These are phyloP conservation scores for Pochonia chlamydosporia DNA, from an alignment of 2,329 filamentous ascomycete species.

Conservation along the genomic window DNA sequence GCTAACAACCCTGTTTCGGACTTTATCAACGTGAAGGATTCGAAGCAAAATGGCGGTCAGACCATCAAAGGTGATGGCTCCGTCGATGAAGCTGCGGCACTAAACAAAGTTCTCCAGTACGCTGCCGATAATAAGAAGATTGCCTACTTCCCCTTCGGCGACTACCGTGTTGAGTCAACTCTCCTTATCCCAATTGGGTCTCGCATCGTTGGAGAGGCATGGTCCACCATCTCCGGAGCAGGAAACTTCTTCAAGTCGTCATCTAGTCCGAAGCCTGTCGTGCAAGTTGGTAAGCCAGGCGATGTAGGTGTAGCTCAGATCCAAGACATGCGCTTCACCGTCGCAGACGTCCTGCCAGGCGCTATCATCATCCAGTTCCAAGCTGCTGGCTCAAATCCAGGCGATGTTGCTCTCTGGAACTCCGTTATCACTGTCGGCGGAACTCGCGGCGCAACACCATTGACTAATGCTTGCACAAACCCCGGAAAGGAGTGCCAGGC, in stretches of 20 bases:
- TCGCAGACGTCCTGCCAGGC: conserved; percentile 36
- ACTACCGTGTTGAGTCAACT: conserved; percentile 21
- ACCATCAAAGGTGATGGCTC: conserved; percentile 31
- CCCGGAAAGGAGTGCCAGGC: conserved; percentile 35
- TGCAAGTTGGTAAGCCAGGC: conserved; percentile 43
- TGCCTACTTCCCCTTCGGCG: conserved; percentile 23
- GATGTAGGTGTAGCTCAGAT: conserved; percentile 46
- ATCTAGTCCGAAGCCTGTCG: conserved; percentile 40
- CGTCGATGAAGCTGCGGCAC: conserved; percentile 28
- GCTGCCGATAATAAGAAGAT: conserved; percentile 26
- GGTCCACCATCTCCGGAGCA: conserved; percentile 43
- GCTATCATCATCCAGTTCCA: conserved; percentile 33
- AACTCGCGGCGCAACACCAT: conserved; percentile 28
- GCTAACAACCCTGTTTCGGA: conserved; percentile 22
- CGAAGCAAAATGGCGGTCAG: conserved; percentile 20
- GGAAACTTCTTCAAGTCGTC: conserved; percentile 37
- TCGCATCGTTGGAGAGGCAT: conserved; percentile 49
- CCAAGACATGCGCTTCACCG: conserved; percentile 46
- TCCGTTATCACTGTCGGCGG: conserved; percentile 41
- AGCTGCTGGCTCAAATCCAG: conserved; percentile 30
- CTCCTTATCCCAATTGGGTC: conserved; percentile 31
- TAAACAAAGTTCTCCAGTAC: conserved; percentile 31
- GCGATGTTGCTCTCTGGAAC: conserved; percentile 47
- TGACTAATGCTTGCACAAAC: conserved; percentile 29
- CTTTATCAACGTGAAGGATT: conserved; percentile 32